Evolutionary conservation across 805 yeast genomes (phyloP).

Genomic region (Starmerella apicola): DNA sequence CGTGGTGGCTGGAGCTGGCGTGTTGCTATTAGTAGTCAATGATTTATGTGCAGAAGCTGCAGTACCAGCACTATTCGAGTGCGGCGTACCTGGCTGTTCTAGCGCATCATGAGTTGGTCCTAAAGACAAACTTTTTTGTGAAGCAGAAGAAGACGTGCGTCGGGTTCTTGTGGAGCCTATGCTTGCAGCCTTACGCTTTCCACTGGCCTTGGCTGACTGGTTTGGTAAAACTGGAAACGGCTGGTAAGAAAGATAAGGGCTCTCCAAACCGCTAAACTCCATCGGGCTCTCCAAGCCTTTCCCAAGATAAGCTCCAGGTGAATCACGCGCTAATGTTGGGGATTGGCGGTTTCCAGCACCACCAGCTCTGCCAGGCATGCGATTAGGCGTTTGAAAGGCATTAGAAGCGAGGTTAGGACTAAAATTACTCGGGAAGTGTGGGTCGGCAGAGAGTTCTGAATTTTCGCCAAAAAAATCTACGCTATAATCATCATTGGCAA

Average conservation of each 20-base stretch:
- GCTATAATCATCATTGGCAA: background rate
- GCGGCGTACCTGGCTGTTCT: background rate
- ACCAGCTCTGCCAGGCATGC: conserved; percentile 2
- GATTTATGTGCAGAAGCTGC: background rate
- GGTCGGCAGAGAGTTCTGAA: background rate
- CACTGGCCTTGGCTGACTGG: background rate
- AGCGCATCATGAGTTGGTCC: background rate
- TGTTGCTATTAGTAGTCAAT: background rate
- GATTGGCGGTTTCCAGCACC: background rate
- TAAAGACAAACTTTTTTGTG: conserved; percentile 1
- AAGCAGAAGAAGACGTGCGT: conserved; percentile 7
- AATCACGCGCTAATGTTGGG: conserved; percentile 1
- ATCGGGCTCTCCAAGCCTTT: conserved; percentile 15
- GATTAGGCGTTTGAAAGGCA: conserved; percentile 13
- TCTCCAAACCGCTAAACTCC: conserved; percentile 12
- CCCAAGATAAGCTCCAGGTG: conserved; percentile 7
- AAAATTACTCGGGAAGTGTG: background rate
- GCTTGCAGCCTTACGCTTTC: background rate
- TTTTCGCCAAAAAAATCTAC: background rate
- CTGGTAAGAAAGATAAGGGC: conserved; percentile 13
- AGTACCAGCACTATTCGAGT: background rate
- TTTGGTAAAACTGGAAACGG: conserved; percentile 13
- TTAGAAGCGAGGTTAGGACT: conserved; percentile 2
- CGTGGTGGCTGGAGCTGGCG: too few relatives aligned
- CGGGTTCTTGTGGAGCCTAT: conserved; percentile 4